phyloP scores from a whole-genome alignment of 1,284 basidiomycete species.

The Pyrrhoderma noxium region DNA sequence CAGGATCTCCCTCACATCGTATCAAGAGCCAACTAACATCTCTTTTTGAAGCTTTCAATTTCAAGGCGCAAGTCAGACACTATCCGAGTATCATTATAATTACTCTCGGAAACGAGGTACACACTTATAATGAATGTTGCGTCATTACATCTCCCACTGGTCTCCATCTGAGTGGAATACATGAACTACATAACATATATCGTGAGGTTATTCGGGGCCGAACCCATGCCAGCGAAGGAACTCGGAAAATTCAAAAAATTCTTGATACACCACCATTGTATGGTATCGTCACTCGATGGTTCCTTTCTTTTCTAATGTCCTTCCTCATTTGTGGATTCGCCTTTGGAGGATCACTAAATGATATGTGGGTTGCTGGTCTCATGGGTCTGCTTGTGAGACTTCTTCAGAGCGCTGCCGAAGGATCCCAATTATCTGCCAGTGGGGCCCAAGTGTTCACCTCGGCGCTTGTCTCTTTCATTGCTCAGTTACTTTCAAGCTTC shows the following conservation, averaged over 20 bases:
- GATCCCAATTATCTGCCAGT: constrained; percentile 75
- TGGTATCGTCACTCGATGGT: constrained; percentile 52
- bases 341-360: constrained; percentile 76
- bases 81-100: constrained; percentile 69
- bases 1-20: constrained; percentile 82
- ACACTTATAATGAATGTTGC: constrained; percentile 44
- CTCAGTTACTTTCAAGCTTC: constrained; percentile 74
- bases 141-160: not conserved
- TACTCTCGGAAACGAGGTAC: constrained; percentile 52
- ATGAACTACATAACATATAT: constrained; percentile 69
- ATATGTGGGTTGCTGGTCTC: constrained; percentile 73
- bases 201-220: constrained; percentile 73
- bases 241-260: constrained; percentile 49
- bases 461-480: constrained; percentile 72
- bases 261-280: constrained; percentile 58
- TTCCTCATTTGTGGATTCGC: constrained; percentile 74
- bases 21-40: constrained; percentile 72
- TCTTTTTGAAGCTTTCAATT: constrained; percentile 45
- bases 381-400: constrained; percentile 60
- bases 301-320: constrained; percentile 66
- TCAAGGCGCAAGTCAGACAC: constrained; percentile 71
- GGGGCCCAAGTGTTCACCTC: constrained; percentile 85
- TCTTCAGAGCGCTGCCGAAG: constrained; percentile 66
- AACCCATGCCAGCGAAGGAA: constrained; percentile 59
- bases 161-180: constrained; percentile 57